Evolutionary conservation across 345 rosid genomes (phyloP).

Genomic region (Abelmoschus esculentus): DNA sequence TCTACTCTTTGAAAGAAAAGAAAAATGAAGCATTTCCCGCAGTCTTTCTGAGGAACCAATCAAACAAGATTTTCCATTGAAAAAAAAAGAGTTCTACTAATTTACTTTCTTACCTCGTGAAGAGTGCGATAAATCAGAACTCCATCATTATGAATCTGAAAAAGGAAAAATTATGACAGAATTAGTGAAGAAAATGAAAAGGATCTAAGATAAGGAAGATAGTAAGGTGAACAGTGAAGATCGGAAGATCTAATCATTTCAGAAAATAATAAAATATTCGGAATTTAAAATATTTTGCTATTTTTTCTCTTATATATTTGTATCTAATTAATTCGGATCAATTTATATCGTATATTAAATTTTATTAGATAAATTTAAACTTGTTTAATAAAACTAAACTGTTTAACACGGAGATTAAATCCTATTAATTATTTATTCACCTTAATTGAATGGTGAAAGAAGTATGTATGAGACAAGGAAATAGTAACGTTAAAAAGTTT

Average conservation of each 20-base stretch:
- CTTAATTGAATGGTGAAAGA: no score
- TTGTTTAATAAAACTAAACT: no score
- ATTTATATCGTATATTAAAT: no score
- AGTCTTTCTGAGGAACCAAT: conserved; percentile 25
- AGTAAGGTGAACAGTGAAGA: neutral
- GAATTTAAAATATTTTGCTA: neutral
- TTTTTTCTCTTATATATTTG: no score
- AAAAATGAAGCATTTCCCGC: neutral
- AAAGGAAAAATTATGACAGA: neutral
- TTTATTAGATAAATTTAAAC: no score
- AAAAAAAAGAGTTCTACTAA: neutral
- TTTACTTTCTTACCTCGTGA: neutral
- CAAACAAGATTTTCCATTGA: neutral
- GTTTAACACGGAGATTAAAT: no score
- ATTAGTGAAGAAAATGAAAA: neutral
- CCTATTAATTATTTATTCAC: no score
- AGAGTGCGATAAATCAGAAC: neutral
- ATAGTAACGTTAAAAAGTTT: no score
- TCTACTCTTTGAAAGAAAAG: conserved; percentile 20
- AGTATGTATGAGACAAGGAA: no score
- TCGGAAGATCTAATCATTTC: neutral
- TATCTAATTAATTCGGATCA: no score
- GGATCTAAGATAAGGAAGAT: neutral
- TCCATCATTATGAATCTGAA: neutral
- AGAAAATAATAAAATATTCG: neutral